Conservation (phyloP, 2,329 filamentous ascomycete species). For the Alternaria gaisen region DNA sequence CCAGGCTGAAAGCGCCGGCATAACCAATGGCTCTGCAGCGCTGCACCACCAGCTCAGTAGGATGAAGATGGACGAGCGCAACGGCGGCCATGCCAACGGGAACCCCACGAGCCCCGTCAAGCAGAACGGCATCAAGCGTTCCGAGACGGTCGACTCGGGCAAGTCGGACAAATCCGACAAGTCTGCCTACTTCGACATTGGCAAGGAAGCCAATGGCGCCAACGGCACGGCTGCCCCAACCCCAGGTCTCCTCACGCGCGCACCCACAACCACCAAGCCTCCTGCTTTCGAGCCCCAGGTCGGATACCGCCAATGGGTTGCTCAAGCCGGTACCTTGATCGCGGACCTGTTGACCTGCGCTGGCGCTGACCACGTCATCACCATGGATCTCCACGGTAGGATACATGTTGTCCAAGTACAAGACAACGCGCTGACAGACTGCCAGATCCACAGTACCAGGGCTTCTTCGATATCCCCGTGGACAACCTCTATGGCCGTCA, state of each 20-base stretch:
- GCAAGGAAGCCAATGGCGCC: constrained; percentile 46
- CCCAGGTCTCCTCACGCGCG: constrained; percentile 23
- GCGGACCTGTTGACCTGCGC: constrained; percentile 95
- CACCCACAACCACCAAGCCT: constrained; percentile 57
- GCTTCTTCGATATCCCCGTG: constrained; percentile 98
- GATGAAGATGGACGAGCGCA: constrained; percentile 68
- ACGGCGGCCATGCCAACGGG: constrained; percentile 40
- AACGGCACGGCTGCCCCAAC: constrained; percentile 26
- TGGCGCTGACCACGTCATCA: constrained; percentile 95
- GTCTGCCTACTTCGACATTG: constrained; percentile 26
- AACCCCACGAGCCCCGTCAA: constrained; percentile 38
- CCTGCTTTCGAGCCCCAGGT: constrained; percentile 78
- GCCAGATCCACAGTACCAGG: constrained; percentile 93
- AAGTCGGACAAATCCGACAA: constrained; percentile 42
- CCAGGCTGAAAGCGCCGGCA: constrained; percentile 70
- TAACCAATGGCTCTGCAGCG: constrained; percentile 72
- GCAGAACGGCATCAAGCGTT: constrained; percentile 38
- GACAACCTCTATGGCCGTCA: constrained; percentile 94
- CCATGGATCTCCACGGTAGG: constrained; percentile 77
- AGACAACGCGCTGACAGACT: constrained; percentile 46
- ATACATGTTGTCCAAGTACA: not conserved
- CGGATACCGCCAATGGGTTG: constrained; percentile 98
- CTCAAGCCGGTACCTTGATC: constrained; percentile 92
- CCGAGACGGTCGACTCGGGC: constrained; percentile 44
- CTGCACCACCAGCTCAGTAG: constrained; percentile 78